A percentile compares a stretch with the other conserved stretches of the same genome.
Conservation (phyloP, 768 basidiomycete species). For the Russula lepida region DNA sequence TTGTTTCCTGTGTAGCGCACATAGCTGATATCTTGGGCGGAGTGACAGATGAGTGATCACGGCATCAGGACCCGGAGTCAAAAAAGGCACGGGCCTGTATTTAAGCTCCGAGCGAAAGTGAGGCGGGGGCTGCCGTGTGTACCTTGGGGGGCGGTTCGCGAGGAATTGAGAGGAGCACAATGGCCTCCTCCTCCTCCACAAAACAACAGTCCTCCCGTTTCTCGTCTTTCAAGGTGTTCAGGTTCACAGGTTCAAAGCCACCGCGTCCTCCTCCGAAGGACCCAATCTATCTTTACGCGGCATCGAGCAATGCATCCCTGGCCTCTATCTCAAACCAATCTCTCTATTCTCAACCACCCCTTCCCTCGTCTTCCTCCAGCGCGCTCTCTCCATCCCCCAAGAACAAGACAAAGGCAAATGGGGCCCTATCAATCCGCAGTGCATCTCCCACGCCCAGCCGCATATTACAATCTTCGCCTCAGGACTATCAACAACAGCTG, state of each 20-base stretch:
- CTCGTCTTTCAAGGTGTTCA: constrained; percentile 20
- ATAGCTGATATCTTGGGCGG: too few relatives aligned
- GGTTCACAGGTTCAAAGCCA: constrained; percentile 13
- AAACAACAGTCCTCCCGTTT: constrained; percentile 15
- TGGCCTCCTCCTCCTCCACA: constrained; percentile 12
- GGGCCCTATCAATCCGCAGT: background rate
- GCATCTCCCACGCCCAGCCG: constrained; percentile 18
- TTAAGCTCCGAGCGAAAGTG: constrained; percentile 9
- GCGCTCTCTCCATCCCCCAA: background rate
- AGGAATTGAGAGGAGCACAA: background rate
- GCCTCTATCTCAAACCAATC: constrained; percentile 15
- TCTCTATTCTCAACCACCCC: background rate
- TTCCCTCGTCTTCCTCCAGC: background rate
- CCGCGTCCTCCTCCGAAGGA: constrained; percentile 20
- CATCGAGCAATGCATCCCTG: constrained; percentile 8
- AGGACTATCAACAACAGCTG: background rate
- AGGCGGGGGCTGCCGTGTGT: background rate
- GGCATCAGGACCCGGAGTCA: too few relatives aligned
- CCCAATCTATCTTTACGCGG: constrained; percentile 10
- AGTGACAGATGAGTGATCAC: too few relatives aligned
- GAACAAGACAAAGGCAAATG: background rate
- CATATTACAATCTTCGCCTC: background rate
- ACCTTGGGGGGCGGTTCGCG: background rate
- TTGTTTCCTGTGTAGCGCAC: too few relatives aligned
- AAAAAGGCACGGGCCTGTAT: background rate